Evolutionary conservation across 164 flowering plant genomes (phyloP), one percentile per base, ranked within the genome.

Genomic region (Houttuynia cordata): DNA sequence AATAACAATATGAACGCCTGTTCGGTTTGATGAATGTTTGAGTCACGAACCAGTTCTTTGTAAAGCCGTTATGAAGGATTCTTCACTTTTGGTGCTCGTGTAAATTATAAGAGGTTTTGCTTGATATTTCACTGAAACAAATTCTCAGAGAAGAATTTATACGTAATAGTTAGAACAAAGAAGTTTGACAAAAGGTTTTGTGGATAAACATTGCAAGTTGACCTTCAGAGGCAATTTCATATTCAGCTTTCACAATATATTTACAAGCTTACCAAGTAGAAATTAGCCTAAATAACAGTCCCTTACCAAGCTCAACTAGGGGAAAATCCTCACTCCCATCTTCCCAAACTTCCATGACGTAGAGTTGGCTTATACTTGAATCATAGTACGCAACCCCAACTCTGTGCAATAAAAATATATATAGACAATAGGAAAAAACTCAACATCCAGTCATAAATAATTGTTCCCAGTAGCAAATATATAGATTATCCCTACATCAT

Each of bases 21-120:
- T 39, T 4, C 40, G 68, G 7, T 56, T 51, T 49, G 53, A 40
- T 18, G 37, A 45, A 24, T 57, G 49, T 4, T 15, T 42, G 18
- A 40, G 58, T 25, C 56, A 51, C 76, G 58, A 76, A 94, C 99
- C 99, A 66, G 73, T 82, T 70, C 76, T 72, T 73, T 87, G 87
- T 68, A 91, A 73, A 64, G 99, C 93, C 62, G 88, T 69, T 69
- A 94, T 69, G 54, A 94, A 81, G 56, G 86, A 71, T 61, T 88
- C 94, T 64, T 93, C 99, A 70, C 77, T 74, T 75, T 88, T 93
- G 37, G 94, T 93, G 81, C 99, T 93, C 64, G 97, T 77, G 72
- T 86, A 90, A 57, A 93, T 90, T 54, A 82, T 63, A 34, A 68
- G 50, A 45, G 99, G 97, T 62, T 77, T 82, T 18, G 91, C 99